Conservation (phyloP, 371 early-diverging fungal species). For the Cladochytrium tenue region DNA sequence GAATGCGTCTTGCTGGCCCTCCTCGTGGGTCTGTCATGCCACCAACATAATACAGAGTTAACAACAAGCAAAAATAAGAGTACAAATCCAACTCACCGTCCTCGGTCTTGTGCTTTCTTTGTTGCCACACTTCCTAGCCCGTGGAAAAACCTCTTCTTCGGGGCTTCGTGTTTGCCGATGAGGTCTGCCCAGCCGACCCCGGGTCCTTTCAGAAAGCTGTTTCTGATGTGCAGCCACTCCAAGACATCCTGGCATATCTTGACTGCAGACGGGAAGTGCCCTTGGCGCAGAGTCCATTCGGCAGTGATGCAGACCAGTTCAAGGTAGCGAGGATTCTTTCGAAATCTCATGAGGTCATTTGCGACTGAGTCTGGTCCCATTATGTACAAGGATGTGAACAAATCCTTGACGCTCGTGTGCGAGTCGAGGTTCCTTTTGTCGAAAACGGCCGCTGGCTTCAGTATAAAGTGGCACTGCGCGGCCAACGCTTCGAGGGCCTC, state of each 20-base stretch:
- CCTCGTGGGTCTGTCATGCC: no score
- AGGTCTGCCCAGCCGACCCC: constrained; percentile 14
- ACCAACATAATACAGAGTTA: no score
- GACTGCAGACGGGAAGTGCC: constrained; percentile 20
- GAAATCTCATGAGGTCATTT: constrained; percentile 31
- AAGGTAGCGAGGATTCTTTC: constrained; percentile 44
- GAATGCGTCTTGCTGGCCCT: no score
- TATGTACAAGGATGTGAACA: constrained; percentile 18
- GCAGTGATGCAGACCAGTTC: constrained; percentile 30
- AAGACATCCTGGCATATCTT: constrained; percentile 32
- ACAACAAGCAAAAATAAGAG: background rate
- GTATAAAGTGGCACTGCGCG: constrained; percentile 9
- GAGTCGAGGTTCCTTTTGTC: constrained; percentile 19
- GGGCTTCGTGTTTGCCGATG: background rate
- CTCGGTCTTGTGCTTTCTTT: constrained; percentile 13
- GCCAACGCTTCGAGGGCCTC: constrained; percentile 36
- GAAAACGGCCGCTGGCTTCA: constrained; percentile 9
- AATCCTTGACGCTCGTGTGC: constrained; percentile 32
- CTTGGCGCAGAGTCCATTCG: constrained; percentile 30
- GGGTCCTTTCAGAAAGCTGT: constrained; percentile 15
- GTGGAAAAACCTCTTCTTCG: constrained; percentile 18
- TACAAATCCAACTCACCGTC: background rate
- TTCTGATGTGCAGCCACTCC: constrained; percentile 38
- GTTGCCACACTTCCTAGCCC: constrained; percentile 5
- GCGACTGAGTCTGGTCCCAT: constrained; percentile 32